Evolutionary conservation across 257 asterid genomes (phyloP).

Genomic region (Plectranthus barbatus): DNA sequence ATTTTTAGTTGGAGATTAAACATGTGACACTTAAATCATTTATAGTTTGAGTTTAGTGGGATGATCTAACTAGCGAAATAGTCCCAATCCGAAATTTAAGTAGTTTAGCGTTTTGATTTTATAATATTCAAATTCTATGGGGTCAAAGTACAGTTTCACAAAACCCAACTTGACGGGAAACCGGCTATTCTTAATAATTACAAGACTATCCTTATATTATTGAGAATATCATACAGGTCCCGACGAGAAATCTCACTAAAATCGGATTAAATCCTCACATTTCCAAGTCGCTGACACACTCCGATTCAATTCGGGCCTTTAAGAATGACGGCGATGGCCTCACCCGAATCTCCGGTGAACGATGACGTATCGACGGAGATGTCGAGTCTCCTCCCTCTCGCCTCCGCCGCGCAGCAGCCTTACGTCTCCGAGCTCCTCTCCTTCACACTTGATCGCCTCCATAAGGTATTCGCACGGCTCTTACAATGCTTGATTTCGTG

Average conservation of each 20-base stretch:
- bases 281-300: slow-evolving; percentile 22
- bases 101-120: background rate
- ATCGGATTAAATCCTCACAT: slow-evolving; percentile 22
- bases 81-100: too few species aligned
- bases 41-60: too few species aligned
- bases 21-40: too few species aligned
- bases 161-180: background rate
- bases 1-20: too few species aligned
- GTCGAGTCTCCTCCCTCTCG: slow-evolving; percentile 66
- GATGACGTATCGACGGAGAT: slow-evolving; percentile 34
- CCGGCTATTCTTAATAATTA: background rate
- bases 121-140: background rate
- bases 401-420: slow-evolving; percentile 84
- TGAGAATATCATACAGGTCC: slow-evolving; percentile 1
- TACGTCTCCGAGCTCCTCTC: slow-evolving; percentile 93
- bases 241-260: slow-evolving; percentile 1
- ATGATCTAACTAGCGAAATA: too few species aligned
- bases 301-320: slow-evolving; percentile 20
- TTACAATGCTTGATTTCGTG: slow-evolving; percentile 6
- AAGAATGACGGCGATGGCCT: slow-evolving; percentile 46
- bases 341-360: slow-evolving; percentile 38
- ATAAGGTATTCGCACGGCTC: slow-evolving; percentile 48
- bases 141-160: background rate
- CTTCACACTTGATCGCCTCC: slow-evolving; percentile 96
- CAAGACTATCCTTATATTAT: background rate